Base-by-base conservation (phyloP, 208 protist genomes). In the Trichomonas gallinae region DNA sequence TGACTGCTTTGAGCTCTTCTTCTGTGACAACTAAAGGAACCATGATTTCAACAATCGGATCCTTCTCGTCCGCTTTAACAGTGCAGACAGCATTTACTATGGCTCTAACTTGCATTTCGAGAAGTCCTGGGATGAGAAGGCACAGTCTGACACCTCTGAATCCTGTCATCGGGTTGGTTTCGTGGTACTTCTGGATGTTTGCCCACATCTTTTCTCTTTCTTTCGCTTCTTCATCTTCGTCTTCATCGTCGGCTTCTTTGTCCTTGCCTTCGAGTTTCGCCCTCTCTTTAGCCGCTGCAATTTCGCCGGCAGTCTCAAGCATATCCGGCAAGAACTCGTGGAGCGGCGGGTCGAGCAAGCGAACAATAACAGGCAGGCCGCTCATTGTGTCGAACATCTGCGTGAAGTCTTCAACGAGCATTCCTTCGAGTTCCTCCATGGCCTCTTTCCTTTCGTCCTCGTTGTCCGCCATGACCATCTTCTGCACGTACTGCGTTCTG, bases 121-220 rank as follows among this genome's bases (percentile, higher is more conserved):
- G 98, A 96, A 99, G 98, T 97, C 99, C 98, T 36, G 98, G 98
- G 97, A 99, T 98, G 45, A 97, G 97, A 88, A 99, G 98, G 34
- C 98, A 98, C 11, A 99, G 97, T 91, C 99, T 97, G 98, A 98
- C 98, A 40, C 99, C 99, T 72, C 99, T 97, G 97, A 98, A 98
- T 40, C 99, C 99, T 42, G 99, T 97, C 98, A 99, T 99, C 72
- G 99, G 99, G 98, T 99, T 99, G 96, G 97, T 85, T 98, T 99
- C 98, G 96, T 98, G 36, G 17, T 45, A 85, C 63, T 63, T 82
- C 34, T 51, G 42, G 15, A 51, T 40, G 17, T 23, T 51, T 51
- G 9, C 26, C 8, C n/a, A 51, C 15, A 42, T 51, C 63, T n/a
- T 26, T 17, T 81, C 48, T 40, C 46, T 96, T 8, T 63, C 48